These are phyloP conservation scores for Sphaceloma murrayae DNA, from an alignment of 2,329 filamentous ascomycete species.

Conservation along the genomic window DNA sequence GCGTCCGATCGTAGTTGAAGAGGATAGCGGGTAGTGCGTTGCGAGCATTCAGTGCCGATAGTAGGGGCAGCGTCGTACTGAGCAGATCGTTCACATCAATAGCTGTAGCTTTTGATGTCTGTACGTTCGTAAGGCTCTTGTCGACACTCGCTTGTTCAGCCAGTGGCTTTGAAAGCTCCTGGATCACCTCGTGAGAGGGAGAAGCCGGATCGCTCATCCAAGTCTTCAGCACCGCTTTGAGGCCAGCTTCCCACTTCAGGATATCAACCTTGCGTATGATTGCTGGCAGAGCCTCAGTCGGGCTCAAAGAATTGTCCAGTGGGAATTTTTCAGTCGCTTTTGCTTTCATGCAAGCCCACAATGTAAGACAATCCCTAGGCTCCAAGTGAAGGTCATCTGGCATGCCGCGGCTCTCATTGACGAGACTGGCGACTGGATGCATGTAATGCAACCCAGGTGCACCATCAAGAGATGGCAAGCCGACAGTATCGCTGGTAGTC, in stretches of 20 bases:
- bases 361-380: slow-evolving; percentile 56
- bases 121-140: no score
- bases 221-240: slow-evolving; percentile 49
- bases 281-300: slow-evolving; percentile 40
- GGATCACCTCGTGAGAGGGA: slow-evolving; percentile 44
- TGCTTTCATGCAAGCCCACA: slow-evolving; percentile 57
- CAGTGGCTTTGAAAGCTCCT: slow-evolving; percentile 36
- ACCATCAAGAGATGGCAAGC: slow-evolving; percentile 44
- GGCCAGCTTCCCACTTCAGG: slow-evolving; percentile 51
- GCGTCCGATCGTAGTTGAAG: slow-evolving; percentile 63
- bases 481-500: slow-evolving; percentile 22
- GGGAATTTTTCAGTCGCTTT: slow-evolving; percentile 39
- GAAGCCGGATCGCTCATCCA: slow-evolving; percentile 52
- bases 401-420: slow-evolving; percentile 52
- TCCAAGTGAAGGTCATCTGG: slow-evolving; percentile 61
- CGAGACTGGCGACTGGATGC: slow-evolving; percentile 56
- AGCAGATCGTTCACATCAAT: slow-evolving; percentile 24
- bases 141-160: no score
- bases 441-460: slow-evolving; percentile 48
- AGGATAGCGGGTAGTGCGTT: slow-evolving; percentile 62
- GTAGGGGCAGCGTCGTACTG: slow-evolving; percentile 46
- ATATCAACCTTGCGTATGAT: slow-evolving; percentile 57
- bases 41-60: slow-evolving; percentile 51
- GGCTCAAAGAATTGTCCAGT: slow-evolving; percentile 43
- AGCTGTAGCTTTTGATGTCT: no score